Percentiles rank a stretch among this genome's conserved stretches.
These are phyloP conservation scores for Paraphysoderma sedebokerense DNA, from an alignment of 371 early-diverging fungal genomes.

Conservation along the genomic window DNA sequence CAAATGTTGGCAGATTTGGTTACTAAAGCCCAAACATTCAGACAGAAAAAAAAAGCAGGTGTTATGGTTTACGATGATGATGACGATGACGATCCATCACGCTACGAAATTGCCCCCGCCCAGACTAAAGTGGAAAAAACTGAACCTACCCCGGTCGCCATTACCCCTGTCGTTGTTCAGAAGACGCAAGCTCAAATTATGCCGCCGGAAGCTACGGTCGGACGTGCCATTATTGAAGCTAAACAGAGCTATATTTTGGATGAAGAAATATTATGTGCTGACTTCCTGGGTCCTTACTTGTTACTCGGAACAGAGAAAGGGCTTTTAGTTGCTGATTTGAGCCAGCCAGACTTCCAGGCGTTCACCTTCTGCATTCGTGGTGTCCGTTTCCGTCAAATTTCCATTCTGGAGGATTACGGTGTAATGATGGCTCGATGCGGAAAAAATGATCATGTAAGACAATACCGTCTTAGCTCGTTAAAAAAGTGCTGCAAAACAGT, in stretches of 20 bases:
- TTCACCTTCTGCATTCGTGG: constrained; percentile 22
- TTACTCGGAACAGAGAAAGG: constrained; percentile 27
- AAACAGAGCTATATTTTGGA: constrained; percentile 15
- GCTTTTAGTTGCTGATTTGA: constrained; percentile 22
- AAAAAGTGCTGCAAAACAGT: constrained; percentile 16
- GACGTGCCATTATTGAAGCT: not conserved
- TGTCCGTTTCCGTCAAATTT: constrained; percentile 27
- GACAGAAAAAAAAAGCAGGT: constrained; percentile 25
- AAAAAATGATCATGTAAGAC: constrained; percentile 29
- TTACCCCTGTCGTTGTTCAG: not conserved
- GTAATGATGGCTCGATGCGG: constrained; percentile 34
- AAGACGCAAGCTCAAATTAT: no score
- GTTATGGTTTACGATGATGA: constrained; percentile 23
- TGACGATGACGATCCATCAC: constrained; percentile 23
- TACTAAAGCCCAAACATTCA: constrained; percentile 16
- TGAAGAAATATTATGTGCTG: constrained; percentile 1
- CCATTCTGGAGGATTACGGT: constrained; percentile 28
- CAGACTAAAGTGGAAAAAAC: no score
- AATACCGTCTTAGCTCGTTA: constrained; percentile 25
- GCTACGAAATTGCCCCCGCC: constrained; percentile 1
- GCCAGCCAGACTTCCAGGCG: constrained; percentile 7
- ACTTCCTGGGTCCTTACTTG: constrained; percentile 12
- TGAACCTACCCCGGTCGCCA: not conserved
- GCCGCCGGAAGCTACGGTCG: not conserved
- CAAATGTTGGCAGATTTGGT: constrained; percentile 24